Conservation (phyloP, 352 stramenopile species). For the Pythium plurisporium region DNA sequence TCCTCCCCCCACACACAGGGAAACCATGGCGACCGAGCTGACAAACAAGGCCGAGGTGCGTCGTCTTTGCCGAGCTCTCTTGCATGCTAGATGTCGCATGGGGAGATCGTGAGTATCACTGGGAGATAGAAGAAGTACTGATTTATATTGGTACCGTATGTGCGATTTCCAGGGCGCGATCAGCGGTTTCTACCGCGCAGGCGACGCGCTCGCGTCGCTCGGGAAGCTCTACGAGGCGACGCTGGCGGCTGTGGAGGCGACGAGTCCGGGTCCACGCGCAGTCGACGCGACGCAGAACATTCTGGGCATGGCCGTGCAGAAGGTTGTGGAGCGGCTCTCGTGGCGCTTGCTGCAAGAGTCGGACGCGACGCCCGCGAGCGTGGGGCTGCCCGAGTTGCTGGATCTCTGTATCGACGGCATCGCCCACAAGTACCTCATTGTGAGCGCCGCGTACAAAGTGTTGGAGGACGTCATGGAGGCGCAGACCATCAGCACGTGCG, state of each 20-base stretch:
- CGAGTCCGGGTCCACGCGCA: conserved; percentile 2
- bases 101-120: not conserved
- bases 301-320: conserved; percentile 75
- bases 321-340: conserved; percentile 71
- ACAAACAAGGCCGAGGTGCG: conserved; percentile 56
- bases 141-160: conserved; percentile 2
- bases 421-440: conserved; percentile 49
- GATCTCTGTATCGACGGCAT: conserved; percentile 83
- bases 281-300: conserved; percentile 55
- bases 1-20: not conserved
- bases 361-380: conserved; percentile 43
- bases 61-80: not conserved
- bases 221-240: conserved; percentile 41
- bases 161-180: conserved; percentile 39
- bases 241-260: conserved; percentile 18
- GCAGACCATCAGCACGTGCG: conserved; percentile 82
- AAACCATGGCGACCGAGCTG: conserved; percentile 59
- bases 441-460: conserved; percentile 79
- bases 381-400: conserved; percentile 65
- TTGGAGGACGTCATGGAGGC: conserved; percentile 85
- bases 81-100: not conserved
- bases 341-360: conserved; percentile 69
- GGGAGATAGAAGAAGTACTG: conserved; percentile 1
- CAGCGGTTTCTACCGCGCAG: conserved; percentile 45
- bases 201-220: conserved; percentile 51